phyloP scores from a whole-genome alignment of 2,329 filamentous ascomycete genomes.

The Colletotrichum orbiculare region DNA sequence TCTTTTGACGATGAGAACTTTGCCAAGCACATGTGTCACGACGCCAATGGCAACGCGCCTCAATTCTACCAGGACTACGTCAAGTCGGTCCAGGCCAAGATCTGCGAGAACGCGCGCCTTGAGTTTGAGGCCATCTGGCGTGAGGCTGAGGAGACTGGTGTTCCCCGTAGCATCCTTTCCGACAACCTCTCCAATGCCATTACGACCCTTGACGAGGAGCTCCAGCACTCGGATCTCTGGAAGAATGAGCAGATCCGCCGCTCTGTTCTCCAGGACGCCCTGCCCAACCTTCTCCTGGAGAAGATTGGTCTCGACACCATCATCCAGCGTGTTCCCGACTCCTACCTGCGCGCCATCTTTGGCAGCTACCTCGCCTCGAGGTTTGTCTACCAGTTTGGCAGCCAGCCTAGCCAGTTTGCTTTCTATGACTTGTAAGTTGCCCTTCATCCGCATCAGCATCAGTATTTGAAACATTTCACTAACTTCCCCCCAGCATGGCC shows the following conservation, averaged over 20 bases:
- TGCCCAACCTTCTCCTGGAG: constrained; percentile 84
- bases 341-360: constrained; percentile 94
- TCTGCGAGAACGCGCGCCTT: constrained; percentile 88
- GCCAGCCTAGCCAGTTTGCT: constrained; percentile 92
- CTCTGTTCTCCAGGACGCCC: constrained; percentile 83
- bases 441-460: not conserved
- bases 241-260: constrained; percentile 81
- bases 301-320: constrained; percentile 94
- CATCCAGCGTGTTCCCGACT: constrained; percentile 86
- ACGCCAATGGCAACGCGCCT: constrained; percentile 76
- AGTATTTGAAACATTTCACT: not conserved
- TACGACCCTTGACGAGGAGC: constrained; percentile 94
- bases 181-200: constrained; percentile 93
- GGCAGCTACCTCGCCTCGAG: constrained; percentile 94
- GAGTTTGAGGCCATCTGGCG: constrained; percentile 99
- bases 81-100: constrained; percentile 88
- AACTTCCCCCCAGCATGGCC: constrained; percentile 66
- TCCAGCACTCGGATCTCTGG: constrained; percentile 95
- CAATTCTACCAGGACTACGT: constrained; percentile 96
- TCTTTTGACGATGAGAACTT: constrained; percentile 94
- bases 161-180: constrained; percentile 85
- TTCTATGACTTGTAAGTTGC: constrained; percentile 95
- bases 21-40: constrained; percentile 92
- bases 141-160: constrained; percentile 85
- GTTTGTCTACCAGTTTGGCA: constrained; percentile 96